Percentiles rank a stretch among this genome's conserved stretches.
Conservation (phyloP, 2,329 filamentous ascomycete genomes). For the Tolypocladium endophyticum region DNA sequence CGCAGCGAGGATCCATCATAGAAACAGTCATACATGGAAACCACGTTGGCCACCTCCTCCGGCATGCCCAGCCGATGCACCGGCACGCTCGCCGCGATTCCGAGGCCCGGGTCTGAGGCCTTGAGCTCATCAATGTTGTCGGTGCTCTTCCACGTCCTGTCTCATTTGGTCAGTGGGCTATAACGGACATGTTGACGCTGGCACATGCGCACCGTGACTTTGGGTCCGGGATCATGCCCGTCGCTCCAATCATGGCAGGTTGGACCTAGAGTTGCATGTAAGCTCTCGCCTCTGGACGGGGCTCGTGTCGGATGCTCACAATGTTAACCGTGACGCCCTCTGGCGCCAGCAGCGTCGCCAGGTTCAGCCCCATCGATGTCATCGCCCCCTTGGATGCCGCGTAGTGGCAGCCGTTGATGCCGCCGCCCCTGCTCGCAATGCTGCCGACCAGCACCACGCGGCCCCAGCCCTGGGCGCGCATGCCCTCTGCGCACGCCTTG, state of each 20-base stretch:
- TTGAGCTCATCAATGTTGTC: conserved; percentile 18
- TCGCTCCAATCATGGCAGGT: conserved; percentile 24
- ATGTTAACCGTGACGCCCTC: conserved; percentile 24
- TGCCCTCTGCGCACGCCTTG: conserved; percentile 17
- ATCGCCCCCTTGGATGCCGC: conserved; percentile 22
- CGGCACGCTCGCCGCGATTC: conserved; percentile 21
- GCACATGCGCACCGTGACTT: conserved; percentile 12
- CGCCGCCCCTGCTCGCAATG: conserved; percentile 20
- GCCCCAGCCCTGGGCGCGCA: conserved; percentile 20
- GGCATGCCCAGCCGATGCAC: conserved; percentile 22
- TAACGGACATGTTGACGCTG: too few relatives aligned
- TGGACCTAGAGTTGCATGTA: conserved; percentile 11
- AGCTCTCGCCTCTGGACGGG: not conserved
- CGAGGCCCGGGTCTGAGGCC: conserved; percentile 20
- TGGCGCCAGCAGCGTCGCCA: conserved; percentile 19
- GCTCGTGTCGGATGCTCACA: conserved; percentile 8
- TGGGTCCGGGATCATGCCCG: conserved; percentile 23
- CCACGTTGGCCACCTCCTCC: conserved; percentile 22
- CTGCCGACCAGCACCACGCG: conserved; percentile 21
- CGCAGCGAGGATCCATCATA: not conserved
- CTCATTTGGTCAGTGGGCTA: not conserved
- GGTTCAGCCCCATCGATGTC: conserved; percentile 21
- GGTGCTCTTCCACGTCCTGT: conserved; percentile 19
- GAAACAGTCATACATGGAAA: conserved; percentile 16
- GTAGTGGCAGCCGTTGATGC: conserved; percentile 24